Evolutionary conservation across 2,329 filamentous ascomycete genomes (phyloP).

Genomic region (Alternaria arborescens): DNA sequence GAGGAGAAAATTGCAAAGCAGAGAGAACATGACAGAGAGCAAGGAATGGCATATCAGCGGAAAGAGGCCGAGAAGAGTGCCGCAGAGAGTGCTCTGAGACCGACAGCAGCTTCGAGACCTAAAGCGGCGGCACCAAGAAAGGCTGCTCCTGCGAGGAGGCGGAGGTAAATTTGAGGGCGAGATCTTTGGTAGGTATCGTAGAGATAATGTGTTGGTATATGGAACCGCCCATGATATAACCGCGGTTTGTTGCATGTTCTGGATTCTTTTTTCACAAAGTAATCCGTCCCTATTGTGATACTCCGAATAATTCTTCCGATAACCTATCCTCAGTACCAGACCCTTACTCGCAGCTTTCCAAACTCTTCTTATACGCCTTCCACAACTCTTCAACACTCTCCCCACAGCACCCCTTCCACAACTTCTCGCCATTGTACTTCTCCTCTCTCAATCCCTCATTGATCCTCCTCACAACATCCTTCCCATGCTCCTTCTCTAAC

Average conservation of each 20-base stretch:
- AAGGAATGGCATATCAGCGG: background rate
- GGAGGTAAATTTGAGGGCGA: background rate
- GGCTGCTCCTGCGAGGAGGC: background rate
- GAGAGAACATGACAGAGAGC: background rate
- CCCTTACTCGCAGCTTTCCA: constrained; percentile 38
- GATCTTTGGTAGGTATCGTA: background rate
- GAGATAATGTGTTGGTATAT: background rate
- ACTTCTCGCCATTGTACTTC: constrained; percentile 69
- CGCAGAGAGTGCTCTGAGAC: background rate
- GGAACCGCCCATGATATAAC: background rate
- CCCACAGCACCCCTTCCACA: constrained; percentile 76
- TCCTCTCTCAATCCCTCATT: constrained; percentile 71
- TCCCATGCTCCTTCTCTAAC: constrained; percentile 71
- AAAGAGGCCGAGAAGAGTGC: background rate
- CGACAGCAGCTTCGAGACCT: background rate
- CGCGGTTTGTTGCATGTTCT: background rate
- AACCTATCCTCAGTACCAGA: background rate
- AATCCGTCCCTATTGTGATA: background rate
- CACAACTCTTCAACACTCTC: constrained; percentile 73
- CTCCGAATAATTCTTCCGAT: background rate
- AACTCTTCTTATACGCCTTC: constrained; percentile 70
- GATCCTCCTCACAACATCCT: constrained; percentile 63
- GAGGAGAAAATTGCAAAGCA: background rate
- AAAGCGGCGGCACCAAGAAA: background rate
- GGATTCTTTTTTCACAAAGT: background rate